Conservation (phyloP, 1,284 basidiomycete species). For the Malassezia slooffiae region DNA sequence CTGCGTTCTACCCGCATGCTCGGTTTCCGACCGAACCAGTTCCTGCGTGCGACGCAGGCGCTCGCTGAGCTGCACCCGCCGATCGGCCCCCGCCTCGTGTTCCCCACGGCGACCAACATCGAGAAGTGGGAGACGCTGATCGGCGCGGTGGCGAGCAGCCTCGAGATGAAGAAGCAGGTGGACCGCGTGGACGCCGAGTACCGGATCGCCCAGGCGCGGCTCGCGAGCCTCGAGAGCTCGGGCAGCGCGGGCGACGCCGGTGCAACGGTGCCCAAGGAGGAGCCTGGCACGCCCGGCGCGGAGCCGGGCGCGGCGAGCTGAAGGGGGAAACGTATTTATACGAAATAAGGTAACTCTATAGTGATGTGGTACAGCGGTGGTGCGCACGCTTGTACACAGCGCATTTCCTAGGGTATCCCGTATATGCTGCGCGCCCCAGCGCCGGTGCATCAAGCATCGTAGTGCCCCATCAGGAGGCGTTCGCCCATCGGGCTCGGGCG, state of each 20-base stretch:
- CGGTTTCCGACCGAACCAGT: constrained; percentile 32
- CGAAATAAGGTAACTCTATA: too few species aligned
- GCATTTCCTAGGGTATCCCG: too few species aligned
- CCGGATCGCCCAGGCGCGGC: constrained; percentile 11
- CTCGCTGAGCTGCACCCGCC: constrained; percentile 32
- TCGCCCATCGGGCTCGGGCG: constrained; percentile 40
- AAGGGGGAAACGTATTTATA: too few species aligned
- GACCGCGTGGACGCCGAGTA: constrained; percentile 36
- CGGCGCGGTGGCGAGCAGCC: constrained; percentile 38
- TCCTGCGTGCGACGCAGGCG: constrained; percentile 27
- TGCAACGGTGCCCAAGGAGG: too few species aligned
- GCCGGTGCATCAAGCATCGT: constrained; percentile 22
- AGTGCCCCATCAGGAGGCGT: constrained; percentile 38
- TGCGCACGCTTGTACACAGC: too few species aligned
- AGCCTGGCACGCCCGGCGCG: too few species aligned
- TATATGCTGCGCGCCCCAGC: too few species aligned
- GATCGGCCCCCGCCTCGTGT: constrained; percentile 32
- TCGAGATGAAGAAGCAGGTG: constrained; percentile 42
- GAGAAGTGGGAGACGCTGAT: constrained; percentile 46
- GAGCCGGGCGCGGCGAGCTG: too few species aligned
- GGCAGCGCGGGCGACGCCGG: too few species aligned
- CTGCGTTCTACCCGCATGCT: constrained; percentile 42
- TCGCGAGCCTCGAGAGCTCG: constrained; percentile 1
- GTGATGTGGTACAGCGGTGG: too few species aligned
- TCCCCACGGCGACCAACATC: constrained; percentile 38